Conservation (phyloP, 169 alveolate genomes). For the Plasmodium berghei region DNA sequence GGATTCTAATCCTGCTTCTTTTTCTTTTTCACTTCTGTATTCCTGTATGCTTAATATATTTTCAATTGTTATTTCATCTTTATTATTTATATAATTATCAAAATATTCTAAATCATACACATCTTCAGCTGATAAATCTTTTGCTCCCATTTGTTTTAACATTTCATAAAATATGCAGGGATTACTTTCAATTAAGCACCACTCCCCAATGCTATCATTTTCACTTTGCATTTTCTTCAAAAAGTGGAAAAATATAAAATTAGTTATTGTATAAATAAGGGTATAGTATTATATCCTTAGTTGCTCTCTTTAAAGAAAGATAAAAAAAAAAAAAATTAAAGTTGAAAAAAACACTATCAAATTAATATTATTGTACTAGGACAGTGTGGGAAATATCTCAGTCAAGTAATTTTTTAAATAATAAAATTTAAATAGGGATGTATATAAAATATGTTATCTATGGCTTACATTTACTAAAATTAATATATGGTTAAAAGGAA, state of each 20-base stretch:
- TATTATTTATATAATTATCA: slow-evolving; percentile 55
- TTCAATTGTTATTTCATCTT: slow-evolving; percentile 18
- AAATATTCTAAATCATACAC: slow-evolving; percentile 80
- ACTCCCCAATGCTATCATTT: slow-evolving; percentile 78
- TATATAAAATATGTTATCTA: too few relatives aligned
- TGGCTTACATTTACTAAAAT: too few relatives aligned
- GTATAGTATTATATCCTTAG: neutral
- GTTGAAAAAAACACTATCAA: too few relatives aligned
- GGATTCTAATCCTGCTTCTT: neutral
- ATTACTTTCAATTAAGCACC: slow-evolving; percentile 93
- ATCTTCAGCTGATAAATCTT: slow-evolving; percentile 91
- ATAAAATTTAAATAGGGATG: too few relatives aligned
- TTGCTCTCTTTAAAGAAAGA: too few relatives aligned
- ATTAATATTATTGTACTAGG: too few relatives aligned
- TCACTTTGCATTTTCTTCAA: slow-evolving; percentile 7
- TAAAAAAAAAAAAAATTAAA: too few relatives aligned
- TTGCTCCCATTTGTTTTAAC: slow-evolving; percentile 90
- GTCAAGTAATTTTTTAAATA: too few relatives aligned
- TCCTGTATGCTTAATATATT: slow-evolving; percentile 21
- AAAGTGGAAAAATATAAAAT: neutral
- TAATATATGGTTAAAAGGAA: too few relatives aligned
- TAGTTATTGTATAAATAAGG: neutral
- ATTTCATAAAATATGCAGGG: slow-evolving; percentile 94
- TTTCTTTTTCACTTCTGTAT: slow-evolving; percentile 24
- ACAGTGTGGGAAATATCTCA: too few relatives aligned